A percentile compares a stretch with the other conserved stretches of the same genome.
Evolutionary conservation across 2,329 filamentous ascomycete species (phyloP).

Genomic region (Calcarisporium arbuscula): DNA sequence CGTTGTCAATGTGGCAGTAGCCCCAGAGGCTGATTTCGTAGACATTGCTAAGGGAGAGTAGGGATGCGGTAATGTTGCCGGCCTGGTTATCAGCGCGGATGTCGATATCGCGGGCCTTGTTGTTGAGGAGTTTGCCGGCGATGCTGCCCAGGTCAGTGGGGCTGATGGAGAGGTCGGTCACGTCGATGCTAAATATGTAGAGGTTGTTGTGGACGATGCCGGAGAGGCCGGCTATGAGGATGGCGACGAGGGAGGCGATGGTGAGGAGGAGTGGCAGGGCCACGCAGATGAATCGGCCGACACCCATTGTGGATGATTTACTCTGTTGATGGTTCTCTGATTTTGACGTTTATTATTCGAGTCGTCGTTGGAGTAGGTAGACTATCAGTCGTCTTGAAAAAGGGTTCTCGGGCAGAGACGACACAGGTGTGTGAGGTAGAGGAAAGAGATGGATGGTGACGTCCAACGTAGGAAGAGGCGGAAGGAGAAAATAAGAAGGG

Average conservation of each 20-base stretch:
- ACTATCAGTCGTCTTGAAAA: too few relatives aligned
- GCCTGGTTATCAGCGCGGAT: constrained; percentile 16
- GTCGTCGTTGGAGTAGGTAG: too few relatives aligned
- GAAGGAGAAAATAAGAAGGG: too few relatives aligned
- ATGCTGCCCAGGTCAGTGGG: constrained; percentile 28
- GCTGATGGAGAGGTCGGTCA: constrained; percentile 46
- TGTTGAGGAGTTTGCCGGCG: constrained; percentile 19
- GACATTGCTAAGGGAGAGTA: constrained; percentile 61
- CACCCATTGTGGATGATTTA: constrained; percentile 42
- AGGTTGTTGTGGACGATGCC: constrained; percentile 51
- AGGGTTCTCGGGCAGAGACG: too few relatives aligned
- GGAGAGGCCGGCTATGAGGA: constrained; percentile 50
- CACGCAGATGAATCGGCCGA: constrained; percentile 80
- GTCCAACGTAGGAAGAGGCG: too few relatives aligned
- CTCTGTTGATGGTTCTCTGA: constrained; percentile 3
- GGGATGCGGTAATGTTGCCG: constrained; percentile 48
- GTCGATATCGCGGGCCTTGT: constrained; percentile 13
- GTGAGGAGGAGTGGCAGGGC: constrained; percentile 79
- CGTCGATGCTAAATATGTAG: constrained; percentile 56
- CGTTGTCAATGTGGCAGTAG: constrained; percentile 65
- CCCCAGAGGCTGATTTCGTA: constrained; percentile 84
- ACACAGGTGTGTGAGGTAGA: too few relatives aligned
- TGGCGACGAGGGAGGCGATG: constrained; percentile 66
- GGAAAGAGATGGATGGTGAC: too few relatives aligned
- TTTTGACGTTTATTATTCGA: not conserved